phyloP scores from a whole-genome alignment of 2,329 filamentous ascomycete species.

The Mariannaea elegans region DNA sequence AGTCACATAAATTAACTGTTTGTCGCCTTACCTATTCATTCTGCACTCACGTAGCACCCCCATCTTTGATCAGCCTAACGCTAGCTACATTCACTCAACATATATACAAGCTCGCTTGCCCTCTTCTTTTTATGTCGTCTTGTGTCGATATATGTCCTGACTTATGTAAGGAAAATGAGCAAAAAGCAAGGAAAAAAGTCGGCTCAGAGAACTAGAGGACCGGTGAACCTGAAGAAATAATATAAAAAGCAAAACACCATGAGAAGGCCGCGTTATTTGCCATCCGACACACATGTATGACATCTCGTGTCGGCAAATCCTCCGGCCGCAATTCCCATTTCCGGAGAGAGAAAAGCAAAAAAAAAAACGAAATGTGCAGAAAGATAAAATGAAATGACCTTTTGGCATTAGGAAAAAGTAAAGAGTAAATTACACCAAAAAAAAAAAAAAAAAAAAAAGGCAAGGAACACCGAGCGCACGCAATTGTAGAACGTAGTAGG shows the following conservation, averaged over 20 bases:
- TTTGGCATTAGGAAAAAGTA: slow-evolving; percentile 3
- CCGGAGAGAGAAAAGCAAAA: slow-evolving; percentile 17
- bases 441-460: slow-evolving; percentile 14
- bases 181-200: background rate
- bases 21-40: background rate
- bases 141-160: no score
- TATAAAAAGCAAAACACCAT: background rate
- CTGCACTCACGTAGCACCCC: no score
- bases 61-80: no score
- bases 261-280: no score
- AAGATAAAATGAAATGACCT: slow-evolving; percentile 5
- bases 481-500: slow-evolving; percentile 34
- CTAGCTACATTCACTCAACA: no score
- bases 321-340: slow-evolving; percentile 5
- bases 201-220: background rate
- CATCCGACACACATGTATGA: slow-evolving; percentile 1
- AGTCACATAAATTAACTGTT: no score
- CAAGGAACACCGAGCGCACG: slow-evolving; percentile 20
- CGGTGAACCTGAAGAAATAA: background rate
- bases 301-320: background rate
- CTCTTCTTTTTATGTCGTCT: no score
- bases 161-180: background rate
- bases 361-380: slow-evolving; percentile 14
- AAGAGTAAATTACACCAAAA: slow-evolving; percentile 7
- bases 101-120: no score